Percentiles rank a stretch among this genome's conserved stretches.
Evolutionary conservation across 208 protist species (phyloP).

Genomic region (Acanthamoeba sp.): DNA sequence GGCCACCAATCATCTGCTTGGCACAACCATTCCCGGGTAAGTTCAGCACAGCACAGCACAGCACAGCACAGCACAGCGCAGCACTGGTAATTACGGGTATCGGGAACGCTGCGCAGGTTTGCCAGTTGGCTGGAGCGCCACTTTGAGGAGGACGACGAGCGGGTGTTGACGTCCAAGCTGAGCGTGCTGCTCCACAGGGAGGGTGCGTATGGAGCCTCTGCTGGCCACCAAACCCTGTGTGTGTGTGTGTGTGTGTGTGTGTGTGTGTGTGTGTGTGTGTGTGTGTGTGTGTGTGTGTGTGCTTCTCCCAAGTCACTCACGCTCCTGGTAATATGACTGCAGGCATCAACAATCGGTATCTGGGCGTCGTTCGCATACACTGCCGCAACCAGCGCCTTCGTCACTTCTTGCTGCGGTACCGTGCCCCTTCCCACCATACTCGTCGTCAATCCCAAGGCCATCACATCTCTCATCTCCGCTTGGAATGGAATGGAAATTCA

Average conservation of each 20-base stretch:
- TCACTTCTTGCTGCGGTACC: conserved; percentile 52
- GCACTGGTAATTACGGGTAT: too few species aligned
- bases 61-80: neutral
- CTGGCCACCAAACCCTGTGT: too few species aligned
- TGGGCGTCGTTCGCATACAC: conserved; percentile 68
- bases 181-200: conserved; percentile 69
- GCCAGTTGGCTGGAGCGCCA: conserved; percentile 54
- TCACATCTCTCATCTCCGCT: too few species aligned
- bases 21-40: conserved; percentile 54
- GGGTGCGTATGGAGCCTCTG: too few species aligned
- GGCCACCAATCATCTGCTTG: conserved; percentile 51
- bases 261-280: too few species aligned
- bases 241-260: too few species aligned
- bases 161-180: conserved; percentile 3
- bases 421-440: too few species aligned
- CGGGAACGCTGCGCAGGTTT: conserved; percentile 65
- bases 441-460: too few species aligned
- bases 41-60: neutral
- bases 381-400: conserved; percentile 53
- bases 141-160: conserved; percentile 62
- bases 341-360: conserved; percentile 72
- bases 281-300: too few species aligned
- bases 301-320: too few species aligned
- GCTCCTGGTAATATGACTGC: conserved; percentile 18
- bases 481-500: conserved; percentile 3